Evolutionary conservation across 2,329 filamentous ascomycete species (phyloP).

Genomic region (Aspergillus quadricinctus): DNA sequence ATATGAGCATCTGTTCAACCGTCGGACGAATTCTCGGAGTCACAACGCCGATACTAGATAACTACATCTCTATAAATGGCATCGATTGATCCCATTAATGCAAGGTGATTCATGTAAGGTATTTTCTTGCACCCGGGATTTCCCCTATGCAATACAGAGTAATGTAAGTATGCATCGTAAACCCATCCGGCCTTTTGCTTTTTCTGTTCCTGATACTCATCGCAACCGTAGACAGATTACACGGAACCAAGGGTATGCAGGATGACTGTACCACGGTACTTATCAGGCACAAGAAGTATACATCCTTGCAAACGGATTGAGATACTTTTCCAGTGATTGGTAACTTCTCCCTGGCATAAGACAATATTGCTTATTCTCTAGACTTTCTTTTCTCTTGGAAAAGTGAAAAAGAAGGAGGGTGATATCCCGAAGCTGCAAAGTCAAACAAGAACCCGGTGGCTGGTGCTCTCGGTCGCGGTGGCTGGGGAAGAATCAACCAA

Average conservation of each 20-base stretch:
- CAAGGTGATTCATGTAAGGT: neutral
- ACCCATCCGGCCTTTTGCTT: neutral
- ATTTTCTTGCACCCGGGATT: neutral
- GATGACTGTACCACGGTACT: neutral
- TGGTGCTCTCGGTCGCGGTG: slow-evolving; percentile 1
- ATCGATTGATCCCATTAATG: neutral
- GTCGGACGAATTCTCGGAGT: neutral
- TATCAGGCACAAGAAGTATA: neutral
- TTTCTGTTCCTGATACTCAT: neutral
- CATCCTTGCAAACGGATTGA: neutral
- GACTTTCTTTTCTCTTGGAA: neutral
- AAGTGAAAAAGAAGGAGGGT: neutral
- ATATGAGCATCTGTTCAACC: neutral
- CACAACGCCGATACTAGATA: neutral
- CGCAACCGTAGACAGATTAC: neutral
- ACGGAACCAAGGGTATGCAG: neutral
- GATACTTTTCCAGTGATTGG: neutral
- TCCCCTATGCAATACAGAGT: neutral
- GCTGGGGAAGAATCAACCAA: slow-evolving; percentile 3
- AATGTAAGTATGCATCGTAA: neutral
- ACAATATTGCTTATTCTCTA: neutral
- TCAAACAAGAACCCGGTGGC: slow-evolving; percentile 1
- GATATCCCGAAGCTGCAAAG: neutral
- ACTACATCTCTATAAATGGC: neutral
- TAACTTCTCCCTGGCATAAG: neutral